These are phyloP conservation scores for Plantago major DNA, from an alignment of 257 asterid genomes.

Conservation along the genomic window DNA sequence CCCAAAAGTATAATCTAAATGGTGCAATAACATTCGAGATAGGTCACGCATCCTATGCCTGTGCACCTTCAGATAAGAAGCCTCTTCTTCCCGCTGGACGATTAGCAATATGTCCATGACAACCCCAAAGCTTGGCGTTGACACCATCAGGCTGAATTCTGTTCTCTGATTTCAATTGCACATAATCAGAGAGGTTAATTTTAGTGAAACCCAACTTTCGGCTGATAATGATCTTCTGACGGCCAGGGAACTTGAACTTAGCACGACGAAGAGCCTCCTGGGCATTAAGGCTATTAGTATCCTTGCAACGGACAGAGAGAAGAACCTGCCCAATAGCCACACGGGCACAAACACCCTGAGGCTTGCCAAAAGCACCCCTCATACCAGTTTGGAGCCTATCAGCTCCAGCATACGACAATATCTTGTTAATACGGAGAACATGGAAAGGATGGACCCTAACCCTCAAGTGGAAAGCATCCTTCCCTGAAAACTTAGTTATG, in stretches of 20 bases:
- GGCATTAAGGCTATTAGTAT: slow-evolving; percentile 60
- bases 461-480: slow-evolving; percentile 88
- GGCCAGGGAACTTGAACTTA: slow-evolving; percentile 90
- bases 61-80: slow-evolving; percentile 31
- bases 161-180: slow-evolving; percentile 67
- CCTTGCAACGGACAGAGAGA: slow-evolving; percentile 84
- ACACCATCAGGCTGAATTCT: slow-evolving; percentile 66
- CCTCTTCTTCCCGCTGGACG: slow-evolving; percentile 60
- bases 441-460: slow-evolving; percentile 90
- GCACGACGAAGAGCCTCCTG: slow-evolving; percentile 93
- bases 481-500: slow-evolving; percentile 89
- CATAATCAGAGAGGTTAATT: slow-evolving; percentile 53
- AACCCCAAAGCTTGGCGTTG: slow-evolving; percentile 65
- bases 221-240: slow-evolving; percentile 88
- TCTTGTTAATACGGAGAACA: slow-evolving; percentile 79
- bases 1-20: background rate
- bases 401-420: slow-evolving; percentile 93
- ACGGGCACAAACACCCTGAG: slow-evolving; percentile 85
- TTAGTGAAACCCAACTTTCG: slow-evolving; percentile 91
- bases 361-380: slow-evolving; percentile 95
- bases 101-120: slow-evolving; percentile 48
- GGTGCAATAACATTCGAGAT: background rate
- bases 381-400: slow-evolving; percentile 96
- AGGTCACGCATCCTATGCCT: slow-evolving; percentile 17
- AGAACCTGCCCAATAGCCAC: slow-evolving; percentile 93